These are phyloP conservation scores for Boletus semigastroideus DNA, from an alignment of 1,284 basidiomycete genomes.

Conservation along the genomic window DNA sequence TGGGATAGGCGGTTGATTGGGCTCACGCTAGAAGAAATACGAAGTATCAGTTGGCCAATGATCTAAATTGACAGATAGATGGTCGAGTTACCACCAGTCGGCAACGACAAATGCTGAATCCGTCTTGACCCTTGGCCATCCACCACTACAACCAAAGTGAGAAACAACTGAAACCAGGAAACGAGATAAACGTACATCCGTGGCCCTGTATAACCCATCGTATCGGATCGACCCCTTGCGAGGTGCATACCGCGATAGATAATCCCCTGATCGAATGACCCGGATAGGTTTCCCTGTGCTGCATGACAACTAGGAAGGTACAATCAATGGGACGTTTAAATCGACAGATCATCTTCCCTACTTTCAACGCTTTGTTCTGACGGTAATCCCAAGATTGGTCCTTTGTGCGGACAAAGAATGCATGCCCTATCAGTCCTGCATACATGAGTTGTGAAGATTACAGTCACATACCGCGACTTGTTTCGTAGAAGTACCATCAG, in stretches of 20 bases:
- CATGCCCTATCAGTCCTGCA: too few species aligned
- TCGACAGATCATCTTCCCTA: conserved; percentile 2
- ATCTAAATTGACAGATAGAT: neutral
- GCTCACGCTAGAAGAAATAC: conserved; percentile 23
- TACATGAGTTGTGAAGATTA: too few species aligned
- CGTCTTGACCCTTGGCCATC: conserved; percentile 16
- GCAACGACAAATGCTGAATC: conserved; percentile 26
- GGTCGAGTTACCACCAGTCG: conserved; percentile 23
- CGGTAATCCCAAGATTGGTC: conserved; percentile 27
- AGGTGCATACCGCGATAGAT: conserved; percentile 26
- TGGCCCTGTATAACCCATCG: conserved; percentile 29
- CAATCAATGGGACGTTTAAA: neutral
- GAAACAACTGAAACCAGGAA: neutral
- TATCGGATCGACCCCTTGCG: conserved; percentile 22
- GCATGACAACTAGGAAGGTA: conserved; percentile 19
- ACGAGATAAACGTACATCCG: conserved; percentile 5
- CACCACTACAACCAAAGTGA: conserved; percentile 16
- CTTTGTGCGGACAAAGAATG: conserved; percentile 14
- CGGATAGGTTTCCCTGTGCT: conserved; percentile 20
- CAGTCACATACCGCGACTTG: conserved; percentile 13
- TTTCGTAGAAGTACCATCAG: conserved; percentile 11
- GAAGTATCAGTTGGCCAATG: neutral
- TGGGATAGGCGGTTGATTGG: conserved; percentile 26
- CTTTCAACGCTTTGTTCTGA: conserved; percentile 19
- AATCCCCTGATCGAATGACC: conserved; percentile 25